A percentile compares a stretch with the other conserved stretches of the same genome.
Conservation (phyloP, 2,329 filamentous ascomycete species). For the Pyricularia grisea region DNA sequence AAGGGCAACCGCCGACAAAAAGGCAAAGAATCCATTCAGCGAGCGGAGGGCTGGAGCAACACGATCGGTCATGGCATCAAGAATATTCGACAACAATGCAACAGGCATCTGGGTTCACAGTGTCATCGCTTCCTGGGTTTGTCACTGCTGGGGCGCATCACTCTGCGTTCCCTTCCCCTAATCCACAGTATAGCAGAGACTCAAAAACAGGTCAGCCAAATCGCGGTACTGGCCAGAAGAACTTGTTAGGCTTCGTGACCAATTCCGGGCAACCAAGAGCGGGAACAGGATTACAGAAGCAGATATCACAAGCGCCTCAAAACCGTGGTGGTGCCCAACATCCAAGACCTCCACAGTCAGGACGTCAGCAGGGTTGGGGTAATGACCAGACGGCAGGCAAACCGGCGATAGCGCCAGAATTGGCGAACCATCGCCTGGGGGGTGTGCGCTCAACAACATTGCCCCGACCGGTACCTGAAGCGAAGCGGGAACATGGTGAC, state of each 20-base stretch:
- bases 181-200: background rate
- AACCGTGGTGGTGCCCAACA: background rate
- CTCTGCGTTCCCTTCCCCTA: slow-evolving; percentile 21
- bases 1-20: slow-evolving; percentile 13
- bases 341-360: slow-evolving; percentile 4
- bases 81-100: slow-evolving; percentile 55
- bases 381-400: slow-evolving; percentile 7
- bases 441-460: slow-evolving; percentile 17
- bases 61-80: slow-evolving; percentile 27
- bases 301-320: slow-evolving; percentile 3
- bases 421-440: slow-evolving; percentile 32
- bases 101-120: slow-evolving; percentile 46
- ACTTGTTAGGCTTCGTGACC: slow-evolving; percentile 30
- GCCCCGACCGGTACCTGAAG: slow-evolving; percentile 19
- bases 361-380: background rate
- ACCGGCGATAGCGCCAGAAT: slow-evolving; percentile 19
- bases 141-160: slow-evolving; percentile 51
- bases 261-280: slow-evolving; percentile 8
- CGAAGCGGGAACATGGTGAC: slow-evolving; percentile 12
- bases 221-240: slow-evolving; percentile 22
- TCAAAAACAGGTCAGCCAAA: background rate
- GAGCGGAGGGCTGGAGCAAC: slow-evolving; percentile 17
- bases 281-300: slow-evolving; percentile 6
- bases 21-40: slow-evolving; percentile 16
- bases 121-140: slow-evolving; percentile 48